Percentiles rank a stretch among this genome's conserved stretches.
phyloP scores from a whole-genome alignment of 1,284 basidiomycete species.

The Coniferiporia weirii region DNA sequence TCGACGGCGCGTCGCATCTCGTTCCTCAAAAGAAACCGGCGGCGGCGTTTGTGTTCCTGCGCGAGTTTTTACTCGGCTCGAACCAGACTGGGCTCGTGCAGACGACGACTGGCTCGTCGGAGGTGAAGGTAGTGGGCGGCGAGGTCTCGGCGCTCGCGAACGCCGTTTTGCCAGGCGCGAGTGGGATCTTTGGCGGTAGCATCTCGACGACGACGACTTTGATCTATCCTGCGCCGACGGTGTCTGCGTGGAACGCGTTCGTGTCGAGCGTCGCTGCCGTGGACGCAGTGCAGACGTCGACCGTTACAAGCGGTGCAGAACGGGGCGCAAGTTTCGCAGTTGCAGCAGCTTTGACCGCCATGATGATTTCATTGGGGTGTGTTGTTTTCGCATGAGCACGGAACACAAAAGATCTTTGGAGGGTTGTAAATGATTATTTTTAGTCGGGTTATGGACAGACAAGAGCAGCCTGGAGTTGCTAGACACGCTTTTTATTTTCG shows the following conservation, averaged over 20 bases:
- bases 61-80: slow-evolving; percentile 29
- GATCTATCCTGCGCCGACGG: slow-evolving; percentile 5
- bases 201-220: slow-evolving; percentile 4
- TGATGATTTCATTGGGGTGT: neutral
- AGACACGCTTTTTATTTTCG: neutral
- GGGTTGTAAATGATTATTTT: neutral
- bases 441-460: neutral
- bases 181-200: slow-evolving; percentile 7
- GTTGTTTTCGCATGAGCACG: neutral
- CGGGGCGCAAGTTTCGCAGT: neutral
- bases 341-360: neutral
- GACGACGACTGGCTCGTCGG: neutral
- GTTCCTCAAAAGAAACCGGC: slow-evolving; percentile 26
- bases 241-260: slow-evolving; percentile 11
- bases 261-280: slow-evolving; percentile 4
- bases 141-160: neutral
- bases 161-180: slow-evolving; percentile 1
- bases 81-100: slow-evolving; percentile 26
- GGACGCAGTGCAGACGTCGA: neutral
- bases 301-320: neutral
- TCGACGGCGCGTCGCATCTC: slow-evolving; percentile 28
- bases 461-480: neutral
- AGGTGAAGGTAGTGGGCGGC: slow-evolving; percentile 2
- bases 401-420: neutral
- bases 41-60: slow-evolving; percentile 25